phyloP scores from a whole-genome alignment of 306 rosid genomes.

The Ziziphus jujuba region DNA sequence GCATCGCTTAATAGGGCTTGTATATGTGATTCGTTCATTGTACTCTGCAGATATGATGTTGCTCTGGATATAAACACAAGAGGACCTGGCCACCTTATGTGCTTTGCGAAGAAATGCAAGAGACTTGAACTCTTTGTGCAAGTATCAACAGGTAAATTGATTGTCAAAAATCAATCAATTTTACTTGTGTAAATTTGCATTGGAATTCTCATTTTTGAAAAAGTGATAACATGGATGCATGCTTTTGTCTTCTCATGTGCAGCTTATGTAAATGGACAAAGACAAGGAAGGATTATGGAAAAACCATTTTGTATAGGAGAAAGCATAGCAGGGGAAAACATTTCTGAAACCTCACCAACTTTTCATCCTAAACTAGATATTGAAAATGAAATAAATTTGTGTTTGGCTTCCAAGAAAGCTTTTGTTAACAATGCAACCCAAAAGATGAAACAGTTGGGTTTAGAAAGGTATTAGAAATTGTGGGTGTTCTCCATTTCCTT shows the following conservation, averaged over 20 bases:
- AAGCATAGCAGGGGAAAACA: slow-evolving; percentile 64
- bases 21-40: too few relatives aligned
- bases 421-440: slow-evolving; percentile 57
- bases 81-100: slow-evolving; percentile 86
- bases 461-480: slow-evolving; percentile 62
- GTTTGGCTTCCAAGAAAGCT: slow-evolving; percentile 43
- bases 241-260: slow-evolving; percentile 18
- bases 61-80: slow-evolving; percentile 81
- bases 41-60: slow-evolving; percentile 84
- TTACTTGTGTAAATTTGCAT: too few relatives aligned
- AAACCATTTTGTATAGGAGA: slow-evolving; percentile 75
- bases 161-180: too few relatives aligned
- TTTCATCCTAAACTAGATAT: slow-evolving; percentile 52
- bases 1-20: too few relatives aligned
- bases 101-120: slow-evolving; percentile 78
- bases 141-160: slow-evolving; percentile 78
- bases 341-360: slow-evolving; percentile 43
- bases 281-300: slow-evolving; percentile 87
- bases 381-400: slow-evolving; percentile 66
- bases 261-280: slow-evolving; percentile 98
- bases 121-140: slow-evolving; percentile 84
- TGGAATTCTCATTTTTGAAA: background rate
- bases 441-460: slow-evolving; percentile 80
- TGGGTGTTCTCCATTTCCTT: too few relatives aligned
- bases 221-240: background rate